Evolutionary conservation across 371 early-diverging fungal genomes (phyloP), one percentile per base, ranked within the genome.

Genomic region (Mucor velutinosus): DNA sequence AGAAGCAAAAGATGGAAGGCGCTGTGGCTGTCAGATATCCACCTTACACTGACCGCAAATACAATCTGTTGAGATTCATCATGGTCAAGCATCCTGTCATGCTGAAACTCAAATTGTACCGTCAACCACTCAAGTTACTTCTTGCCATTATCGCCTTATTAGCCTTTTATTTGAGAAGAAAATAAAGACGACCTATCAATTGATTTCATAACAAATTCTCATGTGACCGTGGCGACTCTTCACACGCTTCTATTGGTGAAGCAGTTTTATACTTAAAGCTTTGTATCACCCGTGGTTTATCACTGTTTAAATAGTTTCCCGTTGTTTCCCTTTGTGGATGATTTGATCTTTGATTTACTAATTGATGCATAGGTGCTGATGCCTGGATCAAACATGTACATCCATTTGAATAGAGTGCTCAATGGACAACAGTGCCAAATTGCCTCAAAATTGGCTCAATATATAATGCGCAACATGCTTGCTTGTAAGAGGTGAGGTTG

Each of bases 11-110:
- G 11, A 64, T 71, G 74, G 86, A 71, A 59, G 71, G 51, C 21
- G 67, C 55, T 65, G 71, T 79, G 19, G 65, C 74, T 6, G 67
- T 88, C 17, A 82, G 90, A 17, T 88, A 86, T 70, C 89, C 92
- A 19, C 93, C 93, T 33, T 92, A 86, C 53, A 72, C 72, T 1
- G 75, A 74, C 5, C 57, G 58, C 23, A 84, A 85, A 21, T 43
- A 76, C 57, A 68, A 65, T 27, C 1, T 84, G 17, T 63, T 84
- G 11, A 74, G 82, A n/a, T 15, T 78, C 1, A 27, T 78, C 4
- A 14, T 84, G 30, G 73, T 80, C 43, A 67, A 76, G 12, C 76
- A 78, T 29, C 77, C 85, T 19, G 19, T 59, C 25, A 67, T 82
- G 58, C 62, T 73, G 49, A 72, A 67, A 30, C 39, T 72, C 23